Percentiles rank a stretch among this genome's conserved stretches.
Evolutionary conservation across 129 eudicot species (phyloP).

Genomic region (Lactuca saligna): DNA sequence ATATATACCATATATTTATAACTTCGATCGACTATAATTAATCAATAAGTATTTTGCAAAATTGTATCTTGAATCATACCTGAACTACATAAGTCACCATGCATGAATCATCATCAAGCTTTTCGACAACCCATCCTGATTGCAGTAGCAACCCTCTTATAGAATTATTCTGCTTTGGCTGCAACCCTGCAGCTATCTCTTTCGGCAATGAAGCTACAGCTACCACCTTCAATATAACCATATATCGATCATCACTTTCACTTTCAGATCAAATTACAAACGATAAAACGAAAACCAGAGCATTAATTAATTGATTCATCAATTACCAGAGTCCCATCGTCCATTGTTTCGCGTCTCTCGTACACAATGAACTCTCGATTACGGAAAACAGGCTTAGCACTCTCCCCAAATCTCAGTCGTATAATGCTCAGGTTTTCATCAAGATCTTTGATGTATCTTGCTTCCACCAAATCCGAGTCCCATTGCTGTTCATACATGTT

Average conservation of each 20-base stretch:
- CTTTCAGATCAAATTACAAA: not conserved
- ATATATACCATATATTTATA: not conserved
- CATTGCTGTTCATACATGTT: slow-evolving; percentile 60
- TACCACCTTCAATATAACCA: slow-evolving; percentile 58
- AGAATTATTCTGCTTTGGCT: slow-evolving; percentile 81
- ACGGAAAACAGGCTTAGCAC: slow-evolving; percentile 78
- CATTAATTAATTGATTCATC: not conserved
- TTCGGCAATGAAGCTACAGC: slow-evolving; percentile 99
- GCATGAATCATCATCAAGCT: slow-evolving; percentile 78
- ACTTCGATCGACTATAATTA: not conserved
- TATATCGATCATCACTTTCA: not conserved
- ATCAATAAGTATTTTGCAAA: not conserved
- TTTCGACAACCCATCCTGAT: slow-evolving; percentile 99
- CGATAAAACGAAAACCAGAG: not conserved
- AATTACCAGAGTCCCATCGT: slow-evolving; percentile 85
- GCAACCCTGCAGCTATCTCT: slow-evolving; percentile 91
- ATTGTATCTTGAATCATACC: slow-evolving; percentile 35
- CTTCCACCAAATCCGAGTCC: slow-evolving; percentile 93
- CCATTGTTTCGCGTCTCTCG: slow-evolving; percentile 94
- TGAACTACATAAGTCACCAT: slow-evolving; percentile 94
- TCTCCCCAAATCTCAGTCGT: slow-evolving; percentile 70
- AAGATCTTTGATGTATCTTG: slow-evolving; percentile 79
- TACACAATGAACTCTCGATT: slow-evolving; percentile 90
- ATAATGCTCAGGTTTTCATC: slow-evolving; percentile 84
- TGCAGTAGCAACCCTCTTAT: slow-evolving; percentile 83